Evolutionary conservation across 2,329 filamentous ascomycete genomes (phyloP), one percentile per base, ranked within the genome.

Genomic region (Xylaria arbuscula): DNA sequence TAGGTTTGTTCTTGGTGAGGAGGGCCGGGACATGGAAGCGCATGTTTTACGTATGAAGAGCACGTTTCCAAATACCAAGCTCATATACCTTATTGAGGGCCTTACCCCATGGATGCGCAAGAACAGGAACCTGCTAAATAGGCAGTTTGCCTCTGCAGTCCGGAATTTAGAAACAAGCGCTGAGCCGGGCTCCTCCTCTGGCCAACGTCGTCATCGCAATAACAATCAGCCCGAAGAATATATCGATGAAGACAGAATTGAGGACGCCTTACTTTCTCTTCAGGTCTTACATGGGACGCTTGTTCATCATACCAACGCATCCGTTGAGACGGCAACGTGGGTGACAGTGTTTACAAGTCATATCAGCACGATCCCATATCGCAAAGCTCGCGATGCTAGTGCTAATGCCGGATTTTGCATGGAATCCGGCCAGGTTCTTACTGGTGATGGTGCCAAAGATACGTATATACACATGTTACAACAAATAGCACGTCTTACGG

Each of bases 381-480:
- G 88, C 71, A 86, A 82, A 60, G 84, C 85, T 72, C 80, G 81
- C 24, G 86, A 88, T 64, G 78, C 80, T 40, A 78, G 80, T 57
- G 83, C 86, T 1, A 83, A 85, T 13, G 89, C 88, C 1, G 84
- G 87, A 0, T 95, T 95, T 77, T 94, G 92, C 80, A 94, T 94
- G 90, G 92, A 93, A 62, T 83, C 84, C 0, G 92, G 92, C 0
- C 92, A 95, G 79, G 90, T 95, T 50, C 88, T 88, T 63, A 87
- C 89, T 0, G 92, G 92, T 34, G 87, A 91, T 34, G 86, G 88
- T 51, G 80, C 85, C 1, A 78, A 81, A 7, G 92, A 94, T 73
- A 93, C 89, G 0, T 95, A 91, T 70, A 82, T 89, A 53, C 88
- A 88, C 71, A 93, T 95, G 92, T 81, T 96, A 59, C 90, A 93